Evolutionary conservation across 306 rosid genomes (phyloP).

Genomic region (Vigna mungo): DNA sequence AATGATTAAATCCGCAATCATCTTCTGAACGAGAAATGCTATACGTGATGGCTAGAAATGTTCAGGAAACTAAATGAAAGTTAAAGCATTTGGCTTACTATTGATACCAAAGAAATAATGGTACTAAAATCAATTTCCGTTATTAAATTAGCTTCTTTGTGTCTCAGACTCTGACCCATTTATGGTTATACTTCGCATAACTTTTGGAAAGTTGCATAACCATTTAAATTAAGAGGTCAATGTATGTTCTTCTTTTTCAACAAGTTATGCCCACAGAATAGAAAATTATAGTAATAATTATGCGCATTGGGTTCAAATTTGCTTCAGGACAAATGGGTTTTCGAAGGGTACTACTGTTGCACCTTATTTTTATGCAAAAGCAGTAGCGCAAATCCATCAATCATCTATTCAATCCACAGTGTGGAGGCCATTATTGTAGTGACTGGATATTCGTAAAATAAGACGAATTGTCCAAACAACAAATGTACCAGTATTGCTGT

Average conservation of each 20-base stretch:
- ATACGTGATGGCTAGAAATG: neutral
- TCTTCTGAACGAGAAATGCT: neutral
- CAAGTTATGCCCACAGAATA: neutral
- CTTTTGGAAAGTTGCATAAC: conserved; percentile 8
- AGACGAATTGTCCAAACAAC: neutral
- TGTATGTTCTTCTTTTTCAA: conserved; percentile 20
- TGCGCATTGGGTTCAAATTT: conserved; percentile 32
- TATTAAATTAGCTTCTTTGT: neutral
- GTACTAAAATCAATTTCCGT: neutral
- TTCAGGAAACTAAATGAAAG: neutral
- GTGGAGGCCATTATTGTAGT: conserved; percentile 15
- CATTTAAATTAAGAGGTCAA: neutral
- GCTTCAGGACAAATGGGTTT: conserved; percentile 43
- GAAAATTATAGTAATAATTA: neutral
- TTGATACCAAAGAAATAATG: neutral
- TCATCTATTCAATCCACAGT: conserved; percentile 16
- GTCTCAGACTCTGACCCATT: conserved; percentile 18
- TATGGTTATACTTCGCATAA: conserved; percentile 2
- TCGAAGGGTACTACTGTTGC: conserved; percentile 17
- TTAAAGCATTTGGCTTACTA: neutral
- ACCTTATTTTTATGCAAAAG: conserved; percentile 20
- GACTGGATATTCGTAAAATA: neutral
- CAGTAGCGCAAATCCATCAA: conserved; percentile 37
- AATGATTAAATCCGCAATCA: neutral
- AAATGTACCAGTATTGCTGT: neutral